A percentile compares a stretch with the other conserved stretches of the same genome.
Conservation (phyloP, 352 stramenopile species). For the Plasmopara viticola region DNA sequence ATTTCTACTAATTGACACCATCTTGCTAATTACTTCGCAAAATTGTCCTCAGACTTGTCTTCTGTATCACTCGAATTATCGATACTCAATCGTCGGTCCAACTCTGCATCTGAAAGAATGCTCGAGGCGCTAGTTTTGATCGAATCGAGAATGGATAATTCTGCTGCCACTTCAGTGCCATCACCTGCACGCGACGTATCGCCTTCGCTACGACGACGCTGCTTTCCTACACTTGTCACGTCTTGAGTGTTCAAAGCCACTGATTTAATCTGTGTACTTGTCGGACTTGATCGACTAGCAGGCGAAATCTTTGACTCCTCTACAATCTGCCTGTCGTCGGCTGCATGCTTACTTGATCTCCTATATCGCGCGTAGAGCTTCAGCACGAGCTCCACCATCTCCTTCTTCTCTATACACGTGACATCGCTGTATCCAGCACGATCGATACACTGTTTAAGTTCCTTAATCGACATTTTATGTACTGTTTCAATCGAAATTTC, state of each 20-base stretch:
- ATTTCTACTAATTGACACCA: too few relatives aligned
- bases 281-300: slow-evolving; percentile 3
- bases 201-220: slow-evolving; percentile 26
- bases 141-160: slow-evolving; percentile 21
- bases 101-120: slow-evolving; percentile 48
- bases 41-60: slow-evolving; percentile 12
- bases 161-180: slow-evolving; percentile 1
- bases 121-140: slow-evolving; percentile 41
- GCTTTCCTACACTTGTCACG: slow-evolving; percentile 1
- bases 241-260: slow-evolving; percentile 9
- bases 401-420: slow-evolving; percentile 74
- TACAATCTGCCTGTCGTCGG: slow-evolving; percentile 17
- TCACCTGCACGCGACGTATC: slow-evolving; percentile 10
- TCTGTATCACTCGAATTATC: slow-evolving; percentile 32
- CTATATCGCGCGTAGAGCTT: slow-evolving; percentile 70
- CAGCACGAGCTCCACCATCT: slow-evolving; percentile 77
- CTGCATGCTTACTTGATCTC: slow-evolving; percentile 42
- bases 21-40: too few relatives aligned
- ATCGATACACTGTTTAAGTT: slow-evolving; percentile 72
- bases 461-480: slow-evolving; percentile 66
- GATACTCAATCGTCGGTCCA: slow-evolving; percentile 43
- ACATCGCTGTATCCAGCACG: slow-evolving; percentile 65
- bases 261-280: slow-evolving; percentile 8
- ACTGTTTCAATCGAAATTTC: slow-evolving; percentile 55
- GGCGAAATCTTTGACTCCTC: neutral